Evolutionary conservation across 306 rosid genomes (phyloP), one percentile per base, ranked within the genome.

Genomic region (Betula pendula): DNA sequence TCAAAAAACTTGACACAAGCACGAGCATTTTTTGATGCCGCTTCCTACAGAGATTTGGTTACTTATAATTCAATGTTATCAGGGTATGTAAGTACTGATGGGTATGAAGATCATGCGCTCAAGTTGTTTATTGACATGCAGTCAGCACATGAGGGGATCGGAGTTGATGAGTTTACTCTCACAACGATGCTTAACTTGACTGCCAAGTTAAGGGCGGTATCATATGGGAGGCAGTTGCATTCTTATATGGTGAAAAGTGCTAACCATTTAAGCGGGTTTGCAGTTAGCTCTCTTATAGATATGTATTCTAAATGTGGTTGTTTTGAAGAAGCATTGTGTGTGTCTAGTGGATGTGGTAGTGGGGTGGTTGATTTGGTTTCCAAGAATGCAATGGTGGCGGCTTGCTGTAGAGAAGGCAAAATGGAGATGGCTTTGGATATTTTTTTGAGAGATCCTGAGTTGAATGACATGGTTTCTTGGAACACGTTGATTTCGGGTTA

Each of bases 271-370:
- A 87, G 90, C 31, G 81, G 68, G 48, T 82, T 90, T 80, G 79
- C 90, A 0, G 80, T 72, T 78, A 90, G 97, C 74, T 87, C 96
- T 31, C 85, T 92, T 20, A 81, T 92, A 31, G 91, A 92, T 75
- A 90, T 90, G 96, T 89, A 92, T 80, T 88, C 93, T 35, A 92
- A 90, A 77, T 90, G 97, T 68, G 89, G 92, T 50, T 87, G 31
- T 72, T 90, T 92, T 79, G 35, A 16, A 50, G 92, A 90, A 29
- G 91, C 91, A 2, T 75, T 70, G 72, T 40, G 29, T 20, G 90
- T 89, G 52, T 77, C 83, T 72, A 47, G 74, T 58, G 87, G 83
- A 56, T 76, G 80, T 70, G 76, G 81, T 62, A 6, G 42, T 58
- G 87, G 75, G 80, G 75, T 40, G 47, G 79, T 84, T 71, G 92